Percentiles rank a stretch among this genome's conserved stretches.
These are phyloP conservation scores for Hortiboletus campestris DNA, from an alignment of 768 basidiomycete genomes.

Conservation along the genomic window DNA sequence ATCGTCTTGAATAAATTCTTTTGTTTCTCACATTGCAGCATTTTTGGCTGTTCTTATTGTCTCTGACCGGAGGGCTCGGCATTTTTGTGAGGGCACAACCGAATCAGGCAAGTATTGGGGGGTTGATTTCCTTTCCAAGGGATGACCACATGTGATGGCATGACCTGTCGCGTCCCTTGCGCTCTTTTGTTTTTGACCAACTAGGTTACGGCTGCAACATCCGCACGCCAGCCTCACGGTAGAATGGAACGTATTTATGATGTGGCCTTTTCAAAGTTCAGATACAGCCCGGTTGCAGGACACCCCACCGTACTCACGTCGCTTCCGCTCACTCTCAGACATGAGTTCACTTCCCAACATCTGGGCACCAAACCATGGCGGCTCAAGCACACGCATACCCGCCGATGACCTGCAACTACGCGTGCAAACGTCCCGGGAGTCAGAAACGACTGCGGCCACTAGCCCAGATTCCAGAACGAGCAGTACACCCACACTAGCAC, in stretches of 20 bases:
- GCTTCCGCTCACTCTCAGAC: neutral
- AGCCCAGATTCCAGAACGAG: slow-evolving; percentile 12
- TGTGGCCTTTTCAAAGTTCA: neutral
- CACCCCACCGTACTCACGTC: slow-evolving; percentile 6
- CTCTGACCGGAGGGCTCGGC: slow-evolving; percentile 4
- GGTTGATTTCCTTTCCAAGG: slow-evolving; percentile 5
- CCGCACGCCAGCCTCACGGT: slow-evolving; percentile 7
- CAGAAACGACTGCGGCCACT: slow-evolving; percentile 18
- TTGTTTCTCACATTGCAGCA: slow-evolving; percentile 14
- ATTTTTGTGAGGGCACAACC: neutral
- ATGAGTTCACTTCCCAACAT: slow-evolving; percentile 20
- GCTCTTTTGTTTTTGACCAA: slow-evolving; percentile 32
- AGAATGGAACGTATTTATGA: slow-evolving; percentile 27
- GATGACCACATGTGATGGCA: neutral
- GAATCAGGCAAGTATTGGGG: slow-evolving; percentile 4
- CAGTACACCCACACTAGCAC: slow-evolving; percentile 21
- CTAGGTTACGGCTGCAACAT: slow-evolving; percentile 4
- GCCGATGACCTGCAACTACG: slow-evolving; percentile 21
- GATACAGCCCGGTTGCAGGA: slow-evolving; percentile 11
- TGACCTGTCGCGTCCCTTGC: neutral
- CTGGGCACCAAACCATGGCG: slow-evolving; percentile 3
- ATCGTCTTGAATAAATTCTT: slow-evolving; percentile 8
- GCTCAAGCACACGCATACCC: slow-evolving; percentile 6
- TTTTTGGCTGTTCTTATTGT: slow-evolving; percentile 28
- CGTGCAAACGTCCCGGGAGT: slow-evolving; percentile 23